Base-by-base conservation (phyloP, 2,329 filamentous ascomycete species). In the Trichoderma harzianum region DNA sequence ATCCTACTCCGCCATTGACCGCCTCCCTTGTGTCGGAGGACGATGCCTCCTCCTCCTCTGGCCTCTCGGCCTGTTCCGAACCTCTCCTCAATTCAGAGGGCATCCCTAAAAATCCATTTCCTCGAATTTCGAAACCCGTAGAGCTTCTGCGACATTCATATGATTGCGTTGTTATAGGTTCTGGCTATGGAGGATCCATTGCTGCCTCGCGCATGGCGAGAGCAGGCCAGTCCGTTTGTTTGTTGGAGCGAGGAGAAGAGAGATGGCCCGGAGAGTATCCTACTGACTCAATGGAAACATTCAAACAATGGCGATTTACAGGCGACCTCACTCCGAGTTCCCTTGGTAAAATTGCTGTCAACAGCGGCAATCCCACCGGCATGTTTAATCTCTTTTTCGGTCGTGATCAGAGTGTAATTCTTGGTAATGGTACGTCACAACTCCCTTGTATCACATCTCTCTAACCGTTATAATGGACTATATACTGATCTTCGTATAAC, bases 251-350 rank as follows among this genome's bases (percentile, higher is more conserved):
- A 21, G 91, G 90, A 2, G 83, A 85, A 71, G 90, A 93, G 79
- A 85, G 84, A 73, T 92, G 89, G 90, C 89, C 89, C 1, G 90
- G 90, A 5, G 89, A 91, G 77, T 92, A 90, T 74, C 89, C 90
- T 0, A 83, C 80, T 28, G 83, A 81, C 0, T 76, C 86, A 0
- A 70, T 77, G 1, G 84, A 89, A 8, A 83, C 86, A 0, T 73
- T 85, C 14, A 81, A 80, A 21, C 84, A 92, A 75, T 76, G 90
- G 24, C 88, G 89, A 72, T 83, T 87, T 71, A 88, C 87, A 1
- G 89, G 89, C 1, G 82, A 86, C 39, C 81, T 89, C 63, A 81
- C 84, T 3, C 83, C 85, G 4, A 79, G 80, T 7, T 80, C 80
- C 72, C 71, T 84, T 7, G 69, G 67, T 60, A 36, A 64, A 36